Evolutionary conservation across 176 grass and related monocot species (phyloP).

Genomic region (Calamus simplicifolius): DNA sequence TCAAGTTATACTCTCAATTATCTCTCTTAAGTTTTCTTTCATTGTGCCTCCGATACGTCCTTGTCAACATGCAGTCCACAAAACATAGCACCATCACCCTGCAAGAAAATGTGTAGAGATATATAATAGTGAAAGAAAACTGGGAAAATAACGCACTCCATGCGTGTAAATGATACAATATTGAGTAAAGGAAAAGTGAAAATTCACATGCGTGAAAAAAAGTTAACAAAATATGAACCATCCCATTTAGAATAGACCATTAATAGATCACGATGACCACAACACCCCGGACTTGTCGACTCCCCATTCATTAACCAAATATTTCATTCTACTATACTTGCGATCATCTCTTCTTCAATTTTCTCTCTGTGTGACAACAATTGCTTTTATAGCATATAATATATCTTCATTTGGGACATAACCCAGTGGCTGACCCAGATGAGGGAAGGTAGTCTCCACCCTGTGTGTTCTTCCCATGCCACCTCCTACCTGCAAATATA

Average conservation of each 20-base stretch:
- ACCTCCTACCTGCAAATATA: constrained; percentile 75
- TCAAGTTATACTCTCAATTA: constrained; percentile 86
- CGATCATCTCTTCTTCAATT: constrained; percentile 96
- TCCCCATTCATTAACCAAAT: constrained; percentile 83
- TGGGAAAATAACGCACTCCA: too few relatives aligned
- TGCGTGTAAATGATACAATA: too few relatives aligned
- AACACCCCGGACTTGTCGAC: constrained; percentile 74
- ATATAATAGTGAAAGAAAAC: not conserved
- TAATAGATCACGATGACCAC: constrained; percentile 15
- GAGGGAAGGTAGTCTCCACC: constrained; percentile 83
- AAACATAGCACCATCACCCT: constrained; percentile 92
- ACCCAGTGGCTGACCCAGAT: constrained; percentile 72
- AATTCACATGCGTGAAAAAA: too few relatives aligned
- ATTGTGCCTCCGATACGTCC: constrained; percentile 60
- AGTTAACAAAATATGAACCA: too few relatives aligned
- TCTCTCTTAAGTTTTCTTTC: constrained; percentile 81
- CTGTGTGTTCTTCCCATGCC: constrained; percentile 98
- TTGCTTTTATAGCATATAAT: constrained; percentile 89
- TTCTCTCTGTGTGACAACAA: constrained; percentile 94
- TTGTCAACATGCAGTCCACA: constrained; percentile 94
- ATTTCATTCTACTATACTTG: constrained; percentile 92
- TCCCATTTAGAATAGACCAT: too few relatives aligned
- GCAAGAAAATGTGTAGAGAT: constrained; percentile 6
- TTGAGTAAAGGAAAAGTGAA: too few relatives aligned
- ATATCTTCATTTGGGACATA: constrained; percentile 98